Percentiles rank a stretch among this genome's conserved stretches.
These are phyloP conservation scores for Emergomyces pasteurianus DNA, from an alignment of 2,329 filamentous ascomycete genomes.

Conservation along the genomic window DNA sequence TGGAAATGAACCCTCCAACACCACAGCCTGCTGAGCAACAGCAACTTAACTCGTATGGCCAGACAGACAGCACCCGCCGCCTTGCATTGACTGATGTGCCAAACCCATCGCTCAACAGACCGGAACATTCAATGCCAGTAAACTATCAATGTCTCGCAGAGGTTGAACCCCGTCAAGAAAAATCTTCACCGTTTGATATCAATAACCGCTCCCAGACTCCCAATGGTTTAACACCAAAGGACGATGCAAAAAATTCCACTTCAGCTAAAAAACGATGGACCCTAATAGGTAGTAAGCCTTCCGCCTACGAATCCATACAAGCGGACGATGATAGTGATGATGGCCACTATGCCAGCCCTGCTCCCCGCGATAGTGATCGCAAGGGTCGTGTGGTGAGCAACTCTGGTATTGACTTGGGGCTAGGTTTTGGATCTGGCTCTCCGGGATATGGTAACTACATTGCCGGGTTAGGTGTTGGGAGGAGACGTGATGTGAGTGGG, in stretches of 20 bases:
- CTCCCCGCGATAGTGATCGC: slow-evolving; percentile 22
- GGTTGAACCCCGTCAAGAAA: slow-evolving; percentile 16
- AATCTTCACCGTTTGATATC: slow-evolving; percentile 15
- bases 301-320: slow-evolving; percentile 25
- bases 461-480: slow-evolving; percentile 32
- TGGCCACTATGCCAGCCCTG: slow-evolving; percentile 12
- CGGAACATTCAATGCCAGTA: slow-evolving; percentile 15
- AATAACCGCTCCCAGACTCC: slow-evolving; percentile 12
- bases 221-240: slow-evolving; percentile 6
- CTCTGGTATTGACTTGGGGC: slow-evolving; percentile 27
- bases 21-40: slow-evolving; percentile 22
- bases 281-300: slow-evolving; percentile 22
- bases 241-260: slow-evolving; percentile 14
- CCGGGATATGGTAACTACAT: slow-evolving; percentile 32
- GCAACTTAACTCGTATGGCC: slow-evolving; percentile 14
- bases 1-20: slow-evolving; percentile 36
- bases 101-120: slow-evolving; percentile 22
- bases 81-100: slow-evolving; percentile 22
- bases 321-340: slow-evolving; percentile 19
- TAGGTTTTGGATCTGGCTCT: slow-evolving; percentile 18
- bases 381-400: slow-evolving; percentile 35
- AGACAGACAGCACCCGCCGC: slow-evolving; percentile 19
- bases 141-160: slow-evolving; percentile 31
- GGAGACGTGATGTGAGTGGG: slow-evolving; percentile 36
- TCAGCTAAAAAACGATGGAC: slow-evolving; percentile 17